A percentile compares a stretch with the other conserved stretches of the same genome.
Evolutionary conservation across 495 filamentous ascomycete genomes (phyloP).

Genomic region (Xylaria castorea): DNA sequence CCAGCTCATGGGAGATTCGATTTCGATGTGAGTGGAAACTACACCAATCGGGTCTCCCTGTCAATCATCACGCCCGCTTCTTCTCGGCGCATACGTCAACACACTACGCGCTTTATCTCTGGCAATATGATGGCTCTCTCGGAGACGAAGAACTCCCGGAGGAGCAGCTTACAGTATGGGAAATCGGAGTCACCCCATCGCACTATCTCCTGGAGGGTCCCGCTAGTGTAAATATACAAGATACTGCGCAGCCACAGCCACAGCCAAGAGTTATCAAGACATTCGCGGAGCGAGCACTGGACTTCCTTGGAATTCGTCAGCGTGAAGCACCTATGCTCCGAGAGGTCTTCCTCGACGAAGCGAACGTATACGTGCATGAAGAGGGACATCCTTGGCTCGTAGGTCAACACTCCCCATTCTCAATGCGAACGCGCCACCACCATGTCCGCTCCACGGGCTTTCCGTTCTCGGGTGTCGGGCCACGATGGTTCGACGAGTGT

Average conservation of each 20-base stretch:
- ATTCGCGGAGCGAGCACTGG: conserved; percentile 63
- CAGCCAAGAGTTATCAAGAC: conserved; percentile 62
- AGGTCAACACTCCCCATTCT: conserved; percentile 49
- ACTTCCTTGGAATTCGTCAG: conserved; percentile 65
- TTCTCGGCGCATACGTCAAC: conserved; percentile 67
- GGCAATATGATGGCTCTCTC: conserved; percentile 67
- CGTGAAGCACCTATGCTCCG: conserved; percentile 60
- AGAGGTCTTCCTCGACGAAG: conserved; percentile 61
- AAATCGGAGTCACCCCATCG: conserved; percentile 62
- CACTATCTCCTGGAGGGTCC: conserved; percentile 63
- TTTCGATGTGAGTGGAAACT: conserved; percentile 76
- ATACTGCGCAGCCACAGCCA: conserved; percentile 24
- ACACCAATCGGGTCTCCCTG: conserved; percentile 65
- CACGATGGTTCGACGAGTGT: conserved; percentile 58
- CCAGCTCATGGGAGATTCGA: conserved; percentile 51
- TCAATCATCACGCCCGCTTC: conserved; percentile 67
- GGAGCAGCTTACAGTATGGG: conserved; percentile 71
- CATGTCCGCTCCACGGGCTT: conserved; percentile 59
- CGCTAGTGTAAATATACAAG: conserved; percentile 46
- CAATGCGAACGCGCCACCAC: conserved; percentile 53
- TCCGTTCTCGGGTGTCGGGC: conserved; percentile 60
- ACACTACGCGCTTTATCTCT: conserved; percentile 71
- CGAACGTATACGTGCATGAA: conserved; percentile 58
- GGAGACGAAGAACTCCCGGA: conserved; percentile 66
- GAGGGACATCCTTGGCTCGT: conserved; percentile 59